These are phyloP conservation scores for Neurospora sp. DNA, from an alignment of 495 filamentous ascomycete genomes.

Conservation along the genomic window DNA sequence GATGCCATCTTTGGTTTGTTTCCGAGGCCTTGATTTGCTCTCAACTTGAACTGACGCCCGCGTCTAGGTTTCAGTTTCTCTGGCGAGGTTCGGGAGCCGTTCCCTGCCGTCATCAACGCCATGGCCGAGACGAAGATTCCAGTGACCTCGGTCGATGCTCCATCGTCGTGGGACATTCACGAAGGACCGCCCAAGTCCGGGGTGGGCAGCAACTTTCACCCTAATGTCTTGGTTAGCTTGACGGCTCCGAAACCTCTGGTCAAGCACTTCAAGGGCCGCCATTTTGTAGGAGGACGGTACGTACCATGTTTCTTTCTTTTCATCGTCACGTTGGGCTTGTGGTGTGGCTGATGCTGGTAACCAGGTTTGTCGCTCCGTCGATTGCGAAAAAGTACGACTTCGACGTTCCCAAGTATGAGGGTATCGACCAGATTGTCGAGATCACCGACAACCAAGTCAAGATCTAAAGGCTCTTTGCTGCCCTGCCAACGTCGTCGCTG, in stretches of 20 bases:
- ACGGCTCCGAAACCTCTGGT: slow-evolving; percentile 94
- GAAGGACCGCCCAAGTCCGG: slow-evolving; percentile 69
- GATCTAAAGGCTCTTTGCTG: slow-evolving; percentile 30
- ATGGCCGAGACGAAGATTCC: slow-evolving; percentile 63
- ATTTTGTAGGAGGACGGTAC: slow-evolving; percentile 77
- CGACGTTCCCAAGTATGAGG: slow-evolving; percentile 72
- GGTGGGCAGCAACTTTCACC: slow-evolving; percentile 70
- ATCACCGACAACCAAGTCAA: slow-evolving; percentile 50
- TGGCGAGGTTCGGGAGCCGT: slow-evolving; percentile 86
- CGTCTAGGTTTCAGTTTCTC: slow-evolving; percentile 75
- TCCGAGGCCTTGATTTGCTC: slow-evolving; percentile 1
- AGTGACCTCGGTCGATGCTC: slow-evolving; percentile 83
- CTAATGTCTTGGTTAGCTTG: slow-evolving; percentile 69
- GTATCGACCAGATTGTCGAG: slow-evolving; percentile 84
- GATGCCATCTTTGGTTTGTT: slow-evolving; percentile 83
- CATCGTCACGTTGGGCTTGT: neutral
- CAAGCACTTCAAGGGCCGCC: slow-evolving; percentile 69
- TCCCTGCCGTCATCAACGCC: slow-evolving; percentile 66
- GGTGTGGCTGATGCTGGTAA: slow-evolving; percentile 10
- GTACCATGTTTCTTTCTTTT: slow-evolving; percentile 7
- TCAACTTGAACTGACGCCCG: slow-evolving; percentile 2
- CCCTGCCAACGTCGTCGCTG: neutral
- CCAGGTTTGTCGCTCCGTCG: slow-evolving; percentile 66
- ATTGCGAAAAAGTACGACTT: slow-evolving; percentile 83
- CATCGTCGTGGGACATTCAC: slow-evolving; percentile 90